phyloP scores from a whole-genome alignment of 805 yeast genomes.

The Spathaspora boniae region DNA sequence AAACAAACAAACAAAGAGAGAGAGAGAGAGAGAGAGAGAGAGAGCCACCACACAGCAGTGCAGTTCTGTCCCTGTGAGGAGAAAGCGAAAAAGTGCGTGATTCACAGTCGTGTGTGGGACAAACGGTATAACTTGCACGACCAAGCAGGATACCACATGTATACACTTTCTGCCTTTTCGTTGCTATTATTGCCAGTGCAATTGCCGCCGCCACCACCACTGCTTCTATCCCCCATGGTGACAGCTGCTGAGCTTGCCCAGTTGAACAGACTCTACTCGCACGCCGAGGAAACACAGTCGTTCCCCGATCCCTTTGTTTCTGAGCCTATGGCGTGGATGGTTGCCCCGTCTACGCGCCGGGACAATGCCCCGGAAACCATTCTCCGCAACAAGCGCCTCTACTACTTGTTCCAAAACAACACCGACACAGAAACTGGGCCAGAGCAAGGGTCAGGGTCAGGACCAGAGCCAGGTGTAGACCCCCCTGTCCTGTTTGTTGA shows the following conservation, averaged over 20 bases:
- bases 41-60: background rate
- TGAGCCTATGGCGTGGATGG: conserved; percentile 4
- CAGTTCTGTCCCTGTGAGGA: too few relatives aligned
- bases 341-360: background rate
- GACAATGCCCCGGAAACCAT: background rate
- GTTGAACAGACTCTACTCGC: conserved; percentile 3
- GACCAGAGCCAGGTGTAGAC: too few relatives aligned
- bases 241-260: conserved; percentile 6
- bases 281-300: background rate
- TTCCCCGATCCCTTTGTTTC: conserved; percentile 1
- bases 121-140: too few relatives aligned
- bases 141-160: too few relatives aligned
- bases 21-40: background rate
- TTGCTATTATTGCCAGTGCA: too few relatives aligned
- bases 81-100: background rate
- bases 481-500: too few relatives aligned
- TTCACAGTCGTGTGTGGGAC: too few relatives aligned
- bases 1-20: background rate
- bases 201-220: too few relatives aligned
- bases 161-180: too few relatives aligned
- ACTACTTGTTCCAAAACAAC: too few relatives aligned
- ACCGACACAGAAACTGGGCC: too few relatives aligned
- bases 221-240: conserved; percentile 7
- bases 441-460: too few relatives aligned
- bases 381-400: conserved; percentile 4